These are phyloP conservation scores for Elaeis oleifera DNA, from an alignment of 202 grass and related monocot genomes.

Conservation along the genomic window DNA sequence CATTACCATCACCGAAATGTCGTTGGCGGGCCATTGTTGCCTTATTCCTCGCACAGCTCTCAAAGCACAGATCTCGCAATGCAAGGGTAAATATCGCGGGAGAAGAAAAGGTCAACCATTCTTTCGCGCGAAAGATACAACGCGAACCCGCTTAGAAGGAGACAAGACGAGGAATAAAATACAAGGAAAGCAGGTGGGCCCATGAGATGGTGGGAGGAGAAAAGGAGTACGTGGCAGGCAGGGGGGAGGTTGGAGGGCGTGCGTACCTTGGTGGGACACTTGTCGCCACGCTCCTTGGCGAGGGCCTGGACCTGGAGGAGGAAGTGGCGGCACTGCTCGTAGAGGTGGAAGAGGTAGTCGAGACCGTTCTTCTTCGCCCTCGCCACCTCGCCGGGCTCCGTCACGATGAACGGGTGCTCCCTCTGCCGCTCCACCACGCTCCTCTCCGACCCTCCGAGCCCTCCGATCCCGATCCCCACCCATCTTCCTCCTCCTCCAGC, in stretches of 20 bases:
- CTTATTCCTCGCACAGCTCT: no score
- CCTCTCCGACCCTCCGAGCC: constrained; percentile 48
- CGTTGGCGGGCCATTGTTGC: no score
- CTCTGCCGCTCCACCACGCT: constrained; percentile 47
- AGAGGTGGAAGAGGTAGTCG: constrained; percentile 95
- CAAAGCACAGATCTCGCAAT: no score
- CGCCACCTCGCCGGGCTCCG: constrained; percentile 92
- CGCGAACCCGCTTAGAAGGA: no score
- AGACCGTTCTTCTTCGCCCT: constrained; percentile 97
- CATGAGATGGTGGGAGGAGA: no score
- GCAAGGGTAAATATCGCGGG: no score
- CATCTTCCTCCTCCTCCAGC: constrained; percentile 34
- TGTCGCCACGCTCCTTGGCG: constrained; percentile 70
- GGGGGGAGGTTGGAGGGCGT: not conserved
- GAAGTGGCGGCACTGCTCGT: constrained; percentile 97
- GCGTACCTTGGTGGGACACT: constrained; percentile 87
- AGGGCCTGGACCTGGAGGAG: constrained; percentile 87
- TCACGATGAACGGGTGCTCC: constrained; percentile 98
- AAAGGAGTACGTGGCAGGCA: not conserved
- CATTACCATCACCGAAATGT: no score
- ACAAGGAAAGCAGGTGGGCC: no score
- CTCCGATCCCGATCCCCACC: constrained; percentile 14
- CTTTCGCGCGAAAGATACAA: no score
- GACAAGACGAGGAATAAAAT: no score
- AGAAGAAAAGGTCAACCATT: no score